These are phyloP conservation scores for Tylopilus sp. DNA, from an alignment of 768 basidiomycete genomes.

Conservation along the genomic window DNA sequence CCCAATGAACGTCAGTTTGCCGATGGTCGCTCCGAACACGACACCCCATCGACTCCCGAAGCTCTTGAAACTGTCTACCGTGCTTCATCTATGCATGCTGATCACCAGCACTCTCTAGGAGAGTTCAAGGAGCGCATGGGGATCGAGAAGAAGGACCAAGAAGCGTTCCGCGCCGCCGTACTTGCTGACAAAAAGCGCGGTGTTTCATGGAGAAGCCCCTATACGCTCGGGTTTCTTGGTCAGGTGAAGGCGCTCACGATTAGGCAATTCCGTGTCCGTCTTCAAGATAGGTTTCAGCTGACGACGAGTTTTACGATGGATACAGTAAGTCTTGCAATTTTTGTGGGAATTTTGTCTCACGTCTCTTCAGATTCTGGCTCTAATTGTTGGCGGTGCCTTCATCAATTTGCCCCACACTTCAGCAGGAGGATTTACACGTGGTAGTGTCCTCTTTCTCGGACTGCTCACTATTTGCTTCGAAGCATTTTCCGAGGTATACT, in stretches of 20 bases:
- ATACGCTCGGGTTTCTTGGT: constrained; percentile 72
- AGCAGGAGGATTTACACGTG: constrained; percentile 83
- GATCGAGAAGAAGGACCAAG: constrained; percentile 62
- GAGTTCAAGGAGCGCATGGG: constrained; percentile 57
- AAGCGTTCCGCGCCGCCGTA: constrained; percentile 75
- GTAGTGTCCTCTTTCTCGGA: constrained; percentile 73
- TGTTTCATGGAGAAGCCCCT: constrained; percentile 75
- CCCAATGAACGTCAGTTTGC: constrained; percentile 82
- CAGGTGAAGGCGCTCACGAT: constrained; percentile 70
- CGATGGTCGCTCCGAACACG: constrained; percentile 49
- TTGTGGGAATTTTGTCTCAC: neutral
- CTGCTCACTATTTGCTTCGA: constrained; percentile 66
- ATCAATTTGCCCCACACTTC: constrained; percentile 69
- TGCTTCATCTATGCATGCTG: constrained; percentile 42
- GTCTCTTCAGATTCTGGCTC: constrained; percentile 23
- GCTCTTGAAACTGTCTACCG: constrained; percentile 64
- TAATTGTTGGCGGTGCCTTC: constrained; percentile 73
- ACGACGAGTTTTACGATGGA: constrained; percentile 65
- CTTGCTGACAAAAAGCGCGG: constrained; percentile 73
- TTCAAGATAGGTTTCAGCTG: constrained; percentile 79
- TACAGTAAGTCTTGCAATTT: constrained; percentile 40
- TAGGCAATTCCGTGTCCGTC: constrained; percentile 68
- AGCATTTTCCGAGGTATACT: constrained; percentile 63
- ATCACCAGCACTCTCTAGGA: constrained; percentile 45
- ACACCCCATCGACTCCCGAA: constrained; percentile 62